These are phyloP conservation scores for Tetrapyrgos nigripes DNA, from an alignment of 1,284 basidiomycete species.

Conservation along the genomic window DNA sequence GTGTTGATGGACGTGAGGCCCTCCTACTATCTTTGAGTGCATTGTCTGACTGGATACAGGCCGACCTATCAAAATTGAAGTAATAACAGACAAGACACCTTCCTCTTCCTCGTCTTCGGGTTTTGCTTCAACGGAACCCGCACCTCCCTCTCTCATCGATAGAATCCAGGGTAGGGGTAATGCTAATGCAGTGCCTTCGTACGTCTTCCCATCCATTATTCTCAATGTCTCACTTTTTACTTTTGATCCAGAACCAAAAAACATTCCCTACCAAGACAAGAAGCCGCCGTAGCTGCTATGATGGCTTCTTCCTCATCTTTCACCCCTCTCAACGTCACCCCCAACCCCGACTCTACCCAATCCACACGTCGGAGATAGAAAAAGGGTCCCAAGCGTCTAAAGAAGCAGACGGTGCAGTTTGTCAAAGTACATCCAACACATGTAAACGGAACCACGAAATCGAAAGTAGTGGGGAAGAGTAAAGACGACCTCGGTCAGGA, in stretches of 20 bases:
- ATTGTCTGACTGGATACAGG: constrained; percentile 43
- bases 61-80: constrained; percentile 72
- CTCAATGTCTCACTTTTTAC: background rate
- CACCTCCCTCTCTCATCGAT: constrained; percentile 28
- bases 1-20: constrained; percentile 75
- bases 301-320: constrained; percentile 27
- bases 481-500: constrained; percentile 62
- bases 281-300: constrained; percentile 21
- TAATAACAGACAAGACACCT: constrained; percentile 53
- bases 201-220: background rate
- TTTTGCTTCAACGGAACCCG: constrained; percentile 18
- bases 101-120: constrained; percentile 17
- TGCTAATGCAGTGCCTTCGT: background rate
- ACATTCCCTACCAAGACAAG: constrained; percentile 20
- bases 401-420: constrained; percentile 47
- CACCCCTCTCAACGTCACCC: constrained; percentile 12
- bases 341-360: constrained; percentile 30
- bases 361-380: constrained; percentile 44
- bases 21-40: constrained; percentile 4
- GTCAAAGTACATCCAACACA: background rate
- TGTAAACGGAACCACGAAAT: no score
- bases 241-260: constrained; percentile 1
- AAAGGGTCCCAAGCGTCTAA: constrained; percentile 71
- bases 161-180: constrained; percentile 10
- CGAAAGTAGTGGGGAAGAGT: constrained; percentile 26